Base-by-base conservation (phyloP, 768 basidiomycete species). In the Leucogyrophana mollusca region DNA sequence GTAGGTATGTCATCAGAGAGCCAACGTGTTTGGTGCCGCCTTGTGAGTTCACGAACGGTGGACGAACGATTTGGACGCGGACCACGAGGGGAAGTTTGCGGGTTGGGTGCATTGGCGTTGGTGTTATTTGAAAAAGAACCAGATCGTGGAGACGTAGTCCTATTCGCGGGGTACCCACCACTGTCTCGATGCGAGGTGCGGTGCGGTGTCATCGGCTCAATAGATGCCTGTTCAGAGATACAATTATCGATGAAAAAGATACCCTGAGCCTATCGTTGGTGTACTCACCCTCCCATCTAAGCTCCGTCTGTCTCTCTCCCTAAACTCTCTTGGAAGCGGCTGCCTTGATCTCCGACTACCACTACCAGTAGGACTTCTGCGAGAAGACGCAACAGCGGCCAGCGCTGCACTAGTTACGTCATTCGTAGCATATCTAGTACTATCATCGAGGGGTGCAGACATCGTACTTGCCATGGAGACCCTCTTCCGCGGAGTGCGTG, bases 321-420 rank as follows among this genome's bases (percentile, higher is more conserved):
- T 61, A 45, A 79, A 81, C 50, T 80, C 80, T 16, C 66, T 59
- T 3, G 80, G 80, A 37, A 81, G 56, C 1, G 78, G 76, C 25
- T 79, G 77, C 23, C 50, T 71, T 55, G 61, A 75, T 72, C 53
- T 79, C 72, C 52, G 65, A 22, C 55, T 52, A 16, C 32, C 56
- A 36, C 34, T 61, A 54, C 65, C 59, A 45, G 66, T 69, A 9
- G 78, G 77, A 52, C 78, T 81, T 45, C 73, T 68, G 48, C 82
- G 68, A 21, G 79, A 74, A 3, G 77, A 76, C 4, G 80, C 77
- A 34, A 83, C 77, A 25, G 83, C 78, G 35, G 77, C 80, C 51
- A 87, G 60, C 37, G 85, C 83, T 44, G 80, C 75, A 21, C 74
- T 72, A 2, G 76, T 74, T 24, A 84, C 67, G 16, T 56, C 53